These are phyloP conservation scores for Agastache rugosa DNA, from an alignment of 257 asterid species.

Conservation along the genomic window DNA sequence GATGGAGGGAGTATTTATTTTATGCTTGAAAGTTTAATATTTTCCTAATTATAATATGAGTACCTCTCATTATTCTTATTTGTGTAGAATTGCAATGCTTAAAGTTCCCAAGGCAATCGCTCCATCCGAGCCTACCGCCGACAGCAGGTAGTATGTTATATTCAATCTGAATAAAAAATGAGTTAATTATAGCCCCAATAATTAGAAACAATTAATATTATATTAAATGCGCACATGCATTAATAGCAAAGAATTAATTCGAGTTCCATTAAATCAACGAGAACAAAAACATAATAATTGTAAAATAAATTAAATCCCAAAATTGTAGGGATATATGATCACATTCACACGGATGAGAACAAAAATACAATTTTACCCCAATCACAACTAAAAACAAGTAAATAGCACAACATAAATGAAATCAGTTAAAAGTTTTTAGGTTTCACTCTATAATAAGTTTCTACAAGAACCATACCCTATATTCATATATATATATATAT, in stretches of 20 bases:
- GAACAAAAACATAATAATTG: too few species aligned
- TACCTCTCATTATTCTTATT: constrained; percentile 36
- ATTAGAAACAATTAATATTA: background rate
- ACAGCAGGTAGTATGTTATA: constrained; percentile 23
- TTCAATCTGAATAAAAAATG: constrained; percentile 17
- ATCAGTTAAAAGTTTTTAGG: too few species aligned
- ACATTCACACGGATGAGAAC: too few species aligned
- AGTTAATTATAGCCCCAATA: background rate
- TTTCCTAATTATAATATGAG: background rate
- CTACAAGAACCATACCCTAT: too few species aligned
- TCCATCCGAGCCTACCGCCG: constrained; percentile 36
- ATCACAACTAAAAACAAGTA: too few species aligned
- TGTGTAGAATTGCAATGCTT: constrained; percentile 35
- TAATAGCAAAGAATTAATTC: background rate
- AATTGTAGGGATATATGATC: too few species aligned
- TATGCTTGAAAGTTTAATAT: background rate
- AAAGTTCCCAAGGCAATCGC: constrained; percentile 25
- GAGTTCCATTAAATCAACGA: background rate
- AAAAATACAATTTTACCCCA: too few species aligned
- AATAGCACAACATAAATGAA: too few species aligned
- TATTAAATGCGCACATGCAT: background rate
- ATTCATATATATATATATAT: too few species aligned
- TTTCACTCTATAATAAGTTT: too few species aligned
- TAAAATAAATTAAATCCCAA: too few species aligned
- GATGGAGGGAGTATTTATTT: too few species aligned